phyloP scores from a whole-genome alignment of 1,284 basidiomycete genomes.

The Phellopilus nigrolimitatus region DNA sequence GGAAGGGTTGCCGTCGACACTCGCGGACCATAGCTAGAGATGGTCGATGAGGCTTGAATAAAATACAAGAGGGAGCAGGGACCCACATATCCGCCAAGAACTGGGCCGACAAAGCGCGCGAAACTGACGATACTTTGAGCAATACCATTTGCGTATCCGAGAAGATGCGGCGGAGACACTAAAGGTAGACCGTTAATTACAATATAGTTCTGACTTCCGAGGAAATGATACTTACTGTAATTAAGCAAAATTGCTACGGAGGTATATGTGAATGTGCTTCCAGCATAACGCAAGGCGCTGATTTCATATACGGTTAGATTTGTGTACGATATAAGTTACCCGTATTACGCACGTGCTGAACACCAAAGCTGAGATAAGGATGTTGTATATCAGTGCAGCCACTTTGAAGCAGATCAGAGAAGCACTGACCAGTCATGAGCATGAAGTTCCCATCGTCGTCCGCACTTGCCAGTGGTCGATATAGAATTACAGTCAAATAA shows the following conservation, averaged over 20 bases:
- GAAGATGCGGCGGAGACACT: constrained; percentile 77
- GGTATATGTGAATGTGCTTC: constrained; percentile 73
- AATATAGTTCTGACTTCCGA: too few relatives aligned
- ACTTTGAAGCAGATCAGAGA: constrained; percentile 14
- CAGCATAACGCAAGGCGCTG: constrained; percentile 72
- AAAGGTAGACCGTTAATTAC: neutral
- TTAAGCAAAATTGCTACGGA: constrained; percentile 75
- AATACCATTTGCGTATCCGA: constrained; percentile 76
- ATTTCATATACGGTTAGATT: constrained; percentile 15
- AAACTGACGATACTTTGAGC: constrained; percentile 82
- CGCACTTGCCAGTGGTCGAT: constrained; percentile 60
- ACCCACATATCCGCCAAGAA: constrained; percentile 73
- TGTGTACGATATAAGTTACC: neutral
- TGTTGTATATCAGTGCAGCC: constrained; percentile 8
- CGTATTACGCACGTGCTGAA: constrained; percentile 61
- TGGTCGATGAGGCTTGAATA: neutral
- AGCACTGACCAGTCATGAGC: constrained; percentile 60
- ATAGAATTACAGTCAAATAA: constrained; percentile 68
- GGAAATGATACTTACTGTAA: constrained; percentile 71
- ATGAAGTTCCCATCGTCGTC: constrained; percentile 58
- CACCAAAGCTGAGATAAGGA: constrained; percentile 44
- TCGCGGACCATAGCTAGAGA: constrained; percentile 70
- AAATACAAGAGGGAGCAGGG: neutral
- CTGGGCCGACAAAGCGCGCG: constrained; percentile 71
- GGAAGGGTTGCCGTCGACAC: constrained; percentile 60